Evolutionary conservation across 2,329 filamentous ascomycete species (phyloP).

Genomic region (Colletotrichum tropicale): DNA sequence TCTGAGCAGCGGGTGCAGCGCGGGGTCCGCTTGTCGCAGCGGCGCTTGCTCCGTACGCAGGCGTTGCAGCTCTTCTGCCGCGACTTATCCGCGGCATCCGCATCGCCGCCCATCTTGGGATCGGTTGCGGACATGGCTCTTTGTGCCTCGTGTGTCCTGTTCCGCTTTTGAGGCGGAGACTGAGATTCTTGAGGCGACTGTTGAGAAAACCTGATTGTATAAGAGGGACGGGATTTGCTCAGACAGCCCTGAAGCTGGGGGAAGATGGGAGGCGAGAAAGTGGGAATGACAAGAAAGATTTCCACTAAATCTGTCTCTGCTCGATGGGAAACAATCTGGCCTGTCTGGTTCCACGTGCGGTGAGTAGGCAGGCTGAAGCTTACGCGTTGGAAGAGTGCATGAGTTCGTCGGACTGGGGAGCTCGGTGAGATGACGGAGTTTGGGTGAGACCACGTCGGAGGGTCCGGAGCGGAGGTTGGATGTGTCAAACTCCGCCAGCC

Average conservation of each 20-base stretch:
- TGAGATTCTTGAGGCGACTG: not conserved
- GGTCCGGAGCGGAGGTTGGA: constrained; percentile 2
- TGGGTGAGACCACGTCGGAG: not conserved
- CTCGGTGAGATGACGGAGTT: not conserved
- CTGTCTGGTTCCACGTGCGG: not conserved
- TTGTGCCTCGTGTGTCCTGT: not conserved
- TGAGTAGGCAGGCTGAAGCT: not conserved
- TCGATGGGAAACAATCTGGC: not conserved
- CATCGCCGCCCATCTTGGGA: not conserved
- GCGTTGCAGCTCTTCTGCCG: constrained; percentile 55
- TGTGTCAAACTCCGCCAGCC: constrained; percentile 1
- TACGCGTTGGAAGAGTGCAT: not conserved
- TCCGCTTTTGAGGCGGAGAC: not conserved
- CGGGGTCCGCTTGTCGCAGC: constrained; percentile 50
- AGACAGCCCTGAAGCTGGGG: not conserved
- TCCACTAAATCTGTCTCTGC: not conserved
- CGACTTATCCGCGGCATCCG: constrained; percentile 40
- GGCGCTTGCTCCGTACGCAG: constrained; percentile 51
- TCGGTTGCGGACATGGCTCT: not conserved
- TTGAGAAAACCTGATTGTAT: not conserved
- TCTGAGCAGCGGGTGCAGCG: constrained; percentile 46
- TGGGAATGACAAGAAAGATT: not conserved
- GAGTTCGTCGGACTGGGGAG: not conserved
- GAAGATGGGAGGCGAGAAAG: not conserved
- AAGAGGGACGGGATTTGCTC: not conserved